Percentiles rank a stretch among this genome's conserved stretches.
phyloP scores from a whole-genome alignment of 495 filamentous ascomycete genomes.

The Aspergillus carlsbadensis region DNA sequence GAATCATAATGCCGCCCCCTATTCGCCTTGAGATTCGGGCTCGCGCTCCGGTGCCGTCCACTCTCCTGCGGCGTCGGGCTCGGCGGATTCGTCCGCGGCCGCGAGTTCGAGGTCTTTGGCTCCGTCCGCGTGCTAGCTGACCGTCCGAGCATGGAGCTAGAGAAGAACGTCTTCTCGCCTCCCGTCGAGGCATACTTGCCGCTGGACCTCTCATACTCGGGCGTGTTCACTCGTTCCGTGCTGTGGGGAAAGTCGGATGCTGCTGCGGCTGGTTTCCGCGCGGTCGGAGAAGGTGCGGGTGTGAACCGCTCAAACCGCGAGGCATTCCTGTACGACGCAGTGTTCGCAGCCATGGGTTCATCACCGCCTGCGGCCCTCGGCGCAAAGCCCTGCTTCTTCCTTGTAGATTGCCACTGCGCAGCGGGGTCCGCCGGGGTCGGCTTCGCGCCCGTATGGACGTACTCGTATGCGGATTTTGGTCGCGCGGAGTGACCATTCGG shows the following conservation, averaged over 20 bases:
- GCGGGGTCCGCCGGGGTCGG: slow-evolving; percentile 26
- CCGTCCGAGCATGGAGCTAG: slow-evolving; percentile 41
- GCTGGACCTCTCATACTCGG: slow-evolving; percentile 53
- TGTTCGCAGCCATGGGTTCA: slow-evolving; percentile 54
- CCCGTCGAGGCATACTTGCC: slow-evolving; percentile 67
- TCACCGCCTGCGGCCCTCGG: slow-evolving; percentile 54
- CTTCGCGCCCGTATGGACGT: slow-evolving; percentile 35
- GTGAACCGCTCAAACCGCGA: slow-evolving; percentile 40
- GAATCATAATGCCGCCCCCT: slow-evolving; percentile 28
- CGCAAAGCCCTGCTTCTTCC: slow-evolving; percentile 53
- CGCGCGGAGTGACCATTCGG: slow-evolving; percentile 30
- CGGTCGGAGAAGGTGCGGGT: slow-evolving; percentile 40
- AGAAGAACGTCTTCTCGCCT: slow-evolving; percentile 67
- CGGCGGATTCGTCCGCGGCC: slow-evolving; percentile 35
- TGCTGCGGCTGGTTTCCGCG: slow-evolving; percentile 38
- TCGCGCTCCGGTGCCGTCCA: slow-evolving; percentile 39
- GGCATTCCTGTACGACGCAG: slow-evolving; percentile 48
- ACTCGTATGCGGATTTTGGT: slow-evolving; percentile 47
- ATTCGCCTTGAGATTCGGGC: slow-evolving; percentile 32
- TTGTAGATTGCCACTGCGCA: slow-evolving; percentile 40
- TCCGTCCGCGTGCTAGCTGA: slow-evolving; percentile 47
- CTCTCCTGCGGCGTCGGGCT: slow-evolving; percentile 30
- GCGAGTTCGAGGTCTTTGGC: slow-evolving; percentile 30
- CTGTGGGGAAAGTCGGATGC: slow-evolving; percentile 18
- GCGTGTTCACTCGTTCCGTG: slow-evolving; percentile 22